Conservation (phyloP, 257 asterid genomes). For the Eustoma russellianum region DNA sequence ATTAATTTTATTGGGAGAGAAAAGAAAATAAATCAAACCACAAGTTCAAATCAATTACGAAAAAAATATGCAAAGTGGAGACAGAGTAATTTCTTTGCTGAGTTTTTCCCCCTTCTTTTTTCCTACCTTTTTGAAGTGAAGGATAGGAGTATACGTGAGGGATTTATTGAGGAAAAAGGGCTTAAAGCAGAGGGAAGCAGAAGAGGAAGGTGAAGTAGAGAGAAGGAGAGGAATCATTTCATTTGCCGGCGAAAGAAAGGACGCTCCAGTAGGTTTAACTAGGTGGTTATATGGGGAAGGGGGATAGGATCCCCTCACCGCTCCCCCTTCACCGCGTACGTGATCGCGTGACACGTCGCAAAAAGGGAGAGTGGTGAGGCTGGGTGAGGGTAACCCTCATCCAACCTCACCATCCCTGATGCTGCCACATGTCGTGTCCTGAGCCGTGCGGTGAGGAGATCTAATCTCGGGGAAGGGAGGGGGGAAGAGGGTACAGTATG, state of each 20-base stretch:
- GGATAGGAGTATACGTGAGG: conserved; percentile 11
- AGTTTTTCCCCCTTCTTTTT: too few relatives aligned
- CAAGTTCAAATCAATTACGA: background rate
- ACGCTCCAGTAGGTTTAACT: conserved; percentile 14
- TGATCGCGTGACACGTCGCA: too few relatives aligned
- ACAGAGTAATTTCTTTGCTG: conserved; percentile 14
- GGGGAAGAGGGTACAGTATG: background rate
- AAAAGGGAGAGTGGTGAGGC: too few relatives aligned
- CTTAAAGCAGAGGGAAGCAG: conserved; percentile 24
- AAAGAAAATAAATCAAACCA: too few relatives aligned
- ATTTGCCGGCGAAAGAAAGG: conserved; percentile 19
- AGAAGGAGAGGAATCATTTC: conserved; percentile 44
- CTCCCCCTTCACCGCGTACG: too few relatives aligned
- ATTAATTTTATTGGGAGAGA: background rate
- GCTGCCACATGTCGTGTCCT: too few relatives aligned
- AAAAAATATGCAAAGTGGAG: background rate
- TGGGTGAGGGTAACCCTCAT: too few relatives aligned
- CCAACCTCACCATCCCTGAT: too few relatives aligned
- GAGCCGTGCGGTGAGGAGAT: conserved; percentile 3
- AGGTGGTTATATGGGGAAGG: conserved; percentile 16
- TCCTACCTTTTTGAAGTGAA: conserved; percentile 1
- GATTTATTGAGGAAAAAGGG: conserved; percentile 26
- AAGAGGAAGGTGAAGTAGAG: conserved; percentile 26
- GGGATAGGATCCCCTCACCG: too few relatives aligned
- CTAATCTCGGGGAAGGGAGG: too few relatives aligned